A percentile compares a stretch with the other conserved stretches of the same genome.
Evolutionary conservation across 306 rosid species (phyloP).

Genomic region (Dryas octopetala): DNA sequence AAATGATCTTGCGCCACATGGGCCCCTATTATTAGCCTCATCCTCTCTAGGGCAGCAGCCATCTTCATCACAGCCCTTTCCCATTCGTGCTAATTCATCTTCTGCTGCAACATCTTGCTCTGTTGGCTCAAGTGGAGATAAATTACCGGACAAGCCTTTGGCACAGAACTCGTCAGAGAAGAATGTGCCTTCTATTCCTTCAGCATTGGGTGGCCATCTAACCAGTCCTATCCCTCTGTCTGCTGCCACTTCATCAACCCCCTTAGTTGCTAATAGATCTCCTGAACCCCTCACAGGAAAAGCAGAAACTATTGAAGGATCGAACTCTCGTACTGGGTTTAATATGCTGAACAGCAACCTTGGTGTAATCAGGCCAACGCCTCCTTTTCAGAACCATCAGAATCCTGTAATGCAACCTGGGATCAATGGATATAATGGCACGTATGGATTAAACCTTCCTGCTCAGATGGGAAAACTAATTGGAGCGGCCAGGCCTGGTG

Average conservation of each 20-base stretch:
- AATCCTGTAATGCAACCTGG: conserved; percentile 33
- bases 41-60: conserved; percentile 27
- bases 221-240: conserved; percentile 27
- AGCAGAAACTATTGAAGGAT: conserved; percentile 39
- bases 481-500: conserved; percentile 36
- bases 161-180: conserved; percentile 33
- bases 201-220: conserved; percentile 29
- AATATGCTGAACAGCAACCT: conserved; percentile 32
- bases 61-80: conserved; percentile 26
- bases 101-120: conserved; percentile 23
- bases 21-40: conserved; percentile 27
- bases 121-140: conserved; percentile 29
- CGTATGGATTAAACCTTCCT: conserved; percentile 35
- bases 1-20: conserved; percentile 39
- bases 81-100: conserved; percentile 21
- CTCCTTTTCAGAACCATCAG: conserved; percentile 36
- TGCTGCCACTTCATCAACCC: conserved; percentile 31
- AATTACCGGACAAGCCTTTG: conserved; percentile 28
- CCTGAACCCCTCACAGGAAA: conserved; percentile 26
- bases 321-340: conserved; percentile 28
- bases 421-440: conserved; percentile 45
- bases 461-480: conserved; percentile 44
- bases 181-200: conserved; percentile 25
- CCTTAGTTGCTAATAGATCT: conserved; percentile 27
- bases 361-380: conserved; percentile 36